These are phyloP conservation scores for Kodamaea derodonti DNA, from an alignment of 1,139 yeast species.

Conservation along the genomic window DNA sequence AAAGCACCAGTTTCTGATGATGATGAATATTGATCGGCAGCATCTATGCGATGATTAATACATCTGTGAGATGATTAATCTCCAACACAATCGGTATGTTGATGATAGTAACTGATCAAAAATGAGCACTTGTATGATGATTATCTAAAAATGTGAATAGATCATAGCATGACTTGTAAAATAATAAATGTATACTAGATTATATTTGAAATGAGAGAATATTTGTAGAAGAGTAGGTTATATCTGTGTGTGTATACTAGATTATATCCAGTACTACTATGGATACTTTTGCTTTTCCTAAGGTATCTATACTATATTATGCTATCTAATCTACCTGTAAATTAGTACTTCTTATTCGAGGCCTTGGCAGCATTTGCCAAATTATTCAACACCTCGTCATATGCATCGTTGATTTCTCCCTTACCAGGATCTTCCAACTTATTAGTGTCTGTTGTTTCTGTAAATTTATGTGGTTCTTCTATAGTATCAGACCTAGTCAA, in stretches of 20 bases:
- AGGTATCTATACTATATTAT: background rate
- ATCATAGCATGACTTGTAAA: background rate
- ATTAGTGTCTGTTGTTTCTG: conserved; percentile 5
- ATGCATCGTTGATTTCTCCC: conserved; percentile 42
- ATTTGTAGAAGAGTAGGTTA: background rate
- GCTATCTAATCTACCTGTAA: background rate
- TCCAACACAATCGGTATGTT: too few relatives aligned
- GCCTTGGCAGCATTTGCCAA: conserved; percentile 9
- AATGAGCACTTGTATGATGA: background rate
- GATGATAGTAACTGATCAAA: too few relatives aligned
- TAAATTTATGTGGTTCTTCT: conserved; percentile 8
- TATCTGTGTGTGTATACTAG: too few relatives aligned
- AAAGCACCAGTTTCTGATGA: conserved; percentile 14
- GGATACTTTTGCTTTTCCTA: too few relatives aligned
- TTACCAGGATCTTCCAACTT: conserved; percentile 11
- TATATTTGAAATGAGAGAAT: too few relatives aligned
- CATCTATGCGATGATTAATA: too few relatives aligned
- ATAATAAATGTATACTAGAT: background rate
- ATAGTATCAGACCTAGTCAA: conserved; percentile 3
- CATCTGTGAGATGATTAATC: too few relatives aligned
- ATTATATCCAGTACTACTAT: too few relatives aligned
- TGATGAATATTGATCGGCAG: conserved; percentile 9
- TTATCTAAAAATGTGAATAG: background rate
- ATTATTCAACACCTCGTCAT: conserved; percentile 48
- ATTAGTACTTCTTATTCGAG: background rate